phyloP scores from a whole-genome alignment of 2,329 filamentous ascomycete species.

The Colletotrichum chrysophilum region DNA sequence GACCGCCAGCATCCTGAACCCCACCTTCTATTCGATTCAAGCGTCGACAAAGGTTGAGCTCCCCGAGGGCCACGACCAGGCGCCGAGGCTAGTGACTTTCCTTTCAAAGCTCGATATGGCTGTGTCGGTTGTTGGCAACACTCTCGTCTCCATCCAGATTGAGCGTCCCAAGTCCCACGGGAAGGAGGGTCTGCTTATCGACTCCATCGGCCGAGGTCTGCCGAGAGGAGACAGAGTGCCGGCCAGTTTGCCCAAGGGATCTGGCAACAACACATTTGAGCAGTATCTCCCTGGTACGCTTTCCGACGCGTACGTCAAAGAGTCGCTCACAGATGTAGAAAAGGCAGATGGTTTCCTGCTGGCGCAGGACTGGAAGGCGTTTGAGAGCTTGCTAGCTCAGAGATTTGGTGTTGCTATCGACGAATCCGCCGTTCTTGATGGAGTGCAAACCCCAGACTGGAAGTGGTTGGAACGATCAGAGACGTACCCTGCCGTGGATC shows the following conservation, averaged over 20 bases:
- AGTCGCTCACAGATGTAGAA: conserved; percentile 48
- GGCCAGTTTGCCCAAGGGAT: conserved; percentile 3
- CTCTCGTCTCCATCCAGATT: conserved; percentile 73
- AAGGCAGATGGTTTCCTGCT: conserved; percentile 54
- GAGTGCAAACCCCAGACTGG: conserved; percentile 48
- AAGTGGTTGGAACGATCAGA: conserved; percentile 47
- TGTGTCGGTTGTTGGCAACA: conserved; percentile 67
- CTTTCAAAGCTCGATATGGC: conserved; percentile 71
- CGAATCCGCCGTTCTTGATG: conserved; percentile 24
- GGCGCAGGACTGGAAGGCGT: conserved; percentile 49
- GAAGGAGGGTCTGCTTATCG: conserved; percentile 70
- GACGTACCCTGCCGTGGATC: conserved; percentile 62
- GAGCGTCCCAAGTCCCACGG: conserved; percentile 63
- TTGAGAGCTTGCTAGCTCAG: conserved; percentile 55
- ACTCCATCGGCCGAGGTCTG: conserved; percentile 73
- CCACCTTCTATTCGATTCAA: conserved; percentile 69
- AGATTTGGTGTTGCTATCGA: conserved; percentile 42
- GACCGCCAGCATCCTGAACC: conserved; percentile 69
- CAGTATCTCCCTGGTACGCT: conserved; percentile 54
- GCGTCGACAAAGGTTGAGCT: conserved; percentile 51
- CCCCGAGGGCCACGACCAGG: conserved; percentile 36
- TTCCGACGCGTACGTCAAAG: conserved; percentile 52
- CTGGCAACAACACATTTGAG: conserved; percentile 19
- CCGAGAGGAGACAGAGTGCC: conserved; percentile 15
- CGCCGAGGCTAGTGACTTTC: conserved; percentile 57